Conservation (phyloP, 2,329 filamentous ascomycete genomes). For the Hymenoscyphus salicellus region DNA sequence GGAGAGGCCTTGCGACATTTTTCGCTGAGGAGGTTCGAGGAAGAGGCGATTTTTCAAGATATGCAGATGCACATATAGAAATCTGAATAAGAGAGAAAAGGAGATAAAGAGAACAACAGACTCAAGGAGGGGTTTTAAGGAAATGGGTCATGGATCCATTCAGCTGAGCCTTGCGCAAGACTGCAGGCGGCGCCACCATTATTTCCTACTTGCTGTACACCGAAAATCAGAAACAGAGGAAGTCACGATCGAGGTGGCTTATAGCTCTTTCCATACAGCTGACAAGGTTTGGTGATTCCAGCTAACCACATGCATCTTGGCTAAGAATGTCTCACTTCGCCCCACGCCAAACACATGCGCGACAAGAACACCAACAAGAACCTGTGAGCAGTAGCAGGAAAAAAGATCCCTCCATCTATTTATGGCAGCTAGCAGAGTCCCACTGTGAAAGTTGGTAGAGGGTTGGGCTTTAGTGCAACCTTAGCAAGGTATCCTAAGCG, state of each 20-base stretch:
- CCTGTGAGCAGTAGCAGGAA: no score
- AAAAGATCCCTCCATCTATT: no score
- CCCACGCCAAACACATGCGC: background rate
- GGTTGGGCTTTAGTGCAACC: no score
- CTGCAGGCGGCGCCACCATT: background rate
- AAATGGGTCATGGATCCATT: background rate
- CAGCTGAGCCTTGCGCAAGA: background rate
- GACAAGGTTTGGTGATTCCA: background rate
- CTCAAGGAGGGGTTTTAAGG: background rate
- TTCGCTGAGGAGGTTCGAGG: background rate
- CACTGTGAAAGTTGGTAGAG: no score
- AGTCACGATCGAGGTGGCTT: constrained; percentile 1
- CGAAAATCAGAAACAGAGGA: background rate
- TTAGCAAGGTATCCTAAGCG: no score
- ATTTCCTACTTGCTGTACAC: background rate
- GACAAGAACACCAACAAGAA: no score
- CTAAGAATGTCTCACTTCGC: background rate
- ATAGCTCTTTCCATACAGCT: background rate
- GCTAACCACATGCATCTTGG: background rate
- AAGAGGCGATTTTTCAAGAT: background rate
- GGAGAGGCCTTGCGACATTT: constrained; percentile 16
- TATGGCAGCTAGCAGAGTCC: no score
- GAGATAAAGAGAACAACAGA: background rate
- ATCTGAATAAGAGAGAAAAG: background rate
- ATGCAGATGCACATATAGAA: constrained; percentile 7